Percentiles rank a stretch among this genome's conserved stretches.
These are phyloP conservation scores for Penicillium sp. DNA, from an alignment of 2,329 filamentous ascomycete genomes.

Conservation along the genomic window DNA sequence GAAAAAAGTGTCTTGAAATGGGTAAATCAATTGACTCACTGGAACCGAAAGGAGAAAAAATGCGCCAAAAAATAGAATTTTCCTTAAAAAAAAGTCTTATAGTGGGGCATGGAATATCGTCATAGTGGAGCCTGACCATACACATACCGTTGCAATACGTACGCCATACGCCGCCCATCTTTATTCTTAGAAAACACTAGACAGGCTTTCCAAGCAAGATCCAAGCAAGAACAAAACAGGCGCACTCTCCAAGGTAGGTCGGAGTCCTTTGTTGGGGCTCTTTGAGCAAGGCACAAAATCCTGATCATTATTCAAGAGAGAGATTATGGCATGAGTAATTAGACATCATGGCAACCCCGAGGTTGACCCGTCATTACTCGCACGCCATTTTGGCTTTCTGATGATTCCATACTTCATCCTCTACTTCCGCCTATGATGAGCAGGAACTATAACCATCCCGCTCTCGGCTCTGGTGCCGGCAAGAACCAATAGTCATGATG, in stretches of 20 bases:
- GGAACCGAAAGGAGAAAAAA: background rate
- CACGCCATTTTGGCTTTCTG: background rate
- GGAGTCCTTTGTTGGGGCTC: background rate
- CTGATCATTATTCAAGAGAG: background rate
- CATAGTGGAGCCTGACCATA: constrained; percentile 31
- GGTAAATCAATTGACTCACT: background rate
- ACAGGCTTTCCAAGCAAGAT: background rate
- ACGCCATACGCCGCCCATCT: constrained; percentile 8
- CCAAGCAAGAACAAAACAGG: no score
- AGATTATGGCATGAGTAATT: background rate
- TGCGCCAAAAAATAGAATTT: constrained; percentile 2
- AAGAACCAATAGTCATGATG: background rate
- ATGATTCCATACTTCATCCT: background rate
- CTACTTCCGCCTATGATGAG: background rate
- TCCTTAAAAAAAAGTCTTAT: constrained; percentile 1
- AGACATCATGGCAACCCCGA: background rate
- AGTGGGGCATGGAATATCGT: constrained; percentile 23
- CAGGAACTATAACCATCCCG: background rate
- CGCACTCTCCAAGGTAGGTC: background rate
- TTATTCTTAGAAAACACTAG: background rate
- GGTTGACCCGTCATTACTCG: no score
- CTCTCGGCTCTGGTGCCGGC: background rate
- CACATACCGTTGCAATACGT: constrained; percentile 18
- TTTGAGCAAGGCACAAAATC: background rate
- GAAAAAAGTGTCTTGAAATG: background rate